Conservation (phyloP, 768 basidiomycete species). For the Phaeolepiota aurea region DNA sequence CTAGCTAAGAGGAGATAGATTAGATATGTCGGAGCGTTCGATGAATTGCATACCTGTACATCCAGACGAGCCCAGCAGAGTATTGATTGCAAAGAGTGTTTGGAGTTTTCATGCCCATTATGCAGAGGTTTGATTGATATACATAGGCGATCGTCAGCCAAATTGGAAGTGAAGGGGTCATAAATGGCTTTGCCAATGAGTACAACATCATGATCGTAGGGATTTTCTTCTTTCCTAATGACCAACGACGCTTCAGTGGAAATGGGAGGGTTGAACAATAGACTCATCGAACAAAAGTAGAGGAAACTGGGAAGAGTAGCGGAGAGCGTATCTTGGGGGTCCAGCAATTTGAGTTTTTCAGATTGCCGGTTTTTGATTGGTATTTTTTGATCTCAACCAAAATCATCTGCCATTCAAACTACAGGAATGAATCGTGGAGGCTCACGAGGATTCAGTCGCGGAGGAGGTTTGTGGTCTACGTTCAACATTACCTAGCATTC, state of each 20-base stretch:
- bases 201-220: conserved; percentile 12
- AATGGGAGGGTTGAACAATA: conserved; percentile 21
- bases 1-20: neutral
- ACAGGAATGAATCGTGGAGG: conserved; percentile 32
- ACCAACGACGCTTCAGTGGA: conserved; percentile 18
- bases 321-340: too few species aligned
- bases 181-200: conserved; percentile 24
- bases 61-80: conserved; percentile 24
- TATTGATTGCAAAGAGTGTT: conserved; percentile 8
- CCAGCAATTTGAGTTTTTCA: too few species aligned
- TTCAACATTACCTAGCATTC: conserved; percentile 2
- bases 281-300: conserved; percentile 27
- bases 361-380: too few species aligned
- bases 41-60: conserved; percentile 23
- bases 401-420: too few species aligned
- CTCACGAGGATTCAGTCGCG: conserved; percentile 45
- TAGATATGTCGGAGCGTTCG: neutral
- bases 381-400: too few species aligned
- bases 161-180: conserved; percentile 12
- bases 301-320: too few species aligned
- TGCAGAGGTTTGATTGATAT: conserved; percentile 10
- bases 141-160: conserved; percentile 8
- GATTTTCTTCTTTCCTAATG: conserved; percentile 9
- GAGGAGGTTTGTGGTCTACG: conserved; percentile 29
- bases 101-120: neutral